Percentiles rank a stretch among this genome's conserved stretches.
Conservation (phyloP, 1,284 basidiomycete species). For the Sutorius eximius region DNA sequence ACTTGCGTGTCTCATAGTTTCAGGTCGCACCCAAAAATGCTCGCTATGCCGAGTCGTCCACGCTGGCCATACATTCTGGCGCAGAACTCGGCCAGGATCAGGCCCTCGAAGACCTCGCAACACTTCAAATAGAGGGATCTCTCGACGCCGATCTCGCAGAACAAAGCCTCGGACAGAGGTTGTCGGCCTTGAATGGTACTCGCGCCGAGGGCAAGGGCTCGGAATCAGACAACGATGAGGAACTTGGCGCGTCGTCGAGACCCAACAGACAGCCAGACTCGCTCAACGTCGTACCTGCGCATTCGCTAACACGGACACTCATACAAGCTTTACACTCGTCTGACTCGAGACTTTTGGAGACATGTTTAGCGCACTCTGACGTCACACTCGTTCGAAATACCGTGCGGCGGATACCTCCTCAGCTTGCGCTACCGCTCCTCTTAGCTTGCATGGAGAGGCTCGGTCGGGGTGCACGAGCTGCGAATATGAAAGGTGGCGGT, state of each 20-base stretch:
- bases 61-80: slow-evolving; percentile 64
- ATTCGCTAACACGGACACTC: slow-evolving; percentile 90
- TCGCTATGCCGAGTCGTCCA: slow-evolving; percentile 64
- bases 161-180: slow-evolving; percentile 83
- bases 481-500: slow-evolving; percentile 77
- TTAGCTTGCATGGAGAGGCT: slow-evolving; percentile 89
- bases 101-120: slow-evolving; percentile 51
- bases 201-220: slow-evolving; percentile 36
- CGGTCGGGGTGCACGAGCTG: slow-evolving; percentile 72
- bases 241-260: slow-evolving; percentile 23
- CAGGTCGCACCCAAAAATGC: slow-evolving; percentile 46
- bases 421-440: slow-evolving; percentile 85
- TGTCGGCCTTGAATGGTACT: slow-evolving; percentile 67
- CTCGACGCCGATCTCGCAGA: slow-evolving; percentile 87
- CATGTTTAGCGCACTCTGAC: slow-evolving; percentile 87
- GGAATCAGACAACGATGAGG: slow-evolving; percentile 48
- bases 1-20: slow-evolving; percentile 9
- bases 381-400: slow-evolving; percentile 83
- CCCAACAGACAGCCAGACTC: slow-evolving; percentile 38
- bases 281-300: slow-evolving; percentile 63
- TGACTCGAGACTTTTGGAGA: slow-evolving; percentile 86
- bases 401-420: slow-evolving; percentile 85
- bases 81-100: slow-evolving; percentile 61
- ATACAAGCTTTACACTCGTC: slow-evolving; percentile 97
- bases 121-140: slow-evolving; percentile 59